Percentiles rank a stretch among this genome's conserved stretches.
phyloP scores from a whole-genome alignment of 495 filamentous ascomycete genomes.

The Tuber melanosporum region DNA sequence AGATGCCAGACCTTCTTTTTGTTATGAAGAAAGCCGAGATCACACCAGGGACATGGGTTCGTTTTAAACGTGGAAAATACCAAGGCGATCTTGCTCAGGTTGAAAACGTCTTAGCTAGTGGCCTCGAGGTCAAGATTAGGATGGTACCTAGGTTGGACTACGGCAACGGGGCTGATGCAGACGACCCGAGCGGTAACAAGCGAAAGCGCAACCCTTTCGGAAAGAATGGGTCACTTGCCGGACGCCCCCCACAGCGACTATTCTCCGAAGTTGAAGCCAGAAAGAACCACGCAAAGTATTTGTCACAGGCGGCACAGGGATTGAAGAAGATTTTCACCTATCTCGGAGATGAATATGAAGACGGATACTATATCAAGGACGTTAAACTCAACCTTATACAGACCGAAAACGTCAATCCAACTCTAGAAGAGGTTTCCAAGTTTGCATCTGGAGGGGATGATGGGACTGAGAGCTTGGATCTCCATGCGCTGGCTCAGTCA shows the following conservation, averaged over 20 bases:
- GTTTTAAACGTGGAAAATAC: slow-evolving; percentile 78
- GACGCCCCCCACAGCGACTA: slow-evolving; percentile 77
- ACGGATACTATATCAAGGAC: slow-evolving; percentile 90
- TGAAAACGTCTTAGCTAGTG: slow-evolving; percentile 86
- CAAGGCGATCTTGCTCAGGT: slow-evolving; percentile 86
- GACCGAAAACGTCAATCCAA: slow-evolving; percentile 84
- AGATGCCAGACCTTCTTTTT: slow-evolving; percentile 93
- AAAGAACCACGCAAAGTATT: slow-evolving; percentile 70
- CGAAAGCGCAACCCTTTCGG: slow-evolving; percentile 63
- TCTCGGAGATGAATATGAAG: slow-evolving; percentile 76
- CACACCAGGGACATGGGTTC: slow-evolving; percentile 82
- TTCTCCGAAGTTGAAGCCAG: slow-evolving; percentile 93
- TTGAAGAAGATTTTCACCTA: slow-evolving; percentile 72
- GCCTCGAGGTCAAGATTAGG: slow-evolving; percentile 75
- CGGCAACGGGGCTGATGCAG: slow-evolving; percentile 68
- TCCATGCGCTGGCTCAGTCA: slow-evolving; percentile 79
- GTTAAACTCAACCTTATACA: slow-evolving; percentile 79
- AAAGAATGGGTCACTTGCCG: slow-evolving; percentile 46
- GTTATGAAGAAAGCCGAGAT: slow-evolving; percentile 81
- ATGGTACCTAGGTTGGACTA: slow-evolving; percentile 91
- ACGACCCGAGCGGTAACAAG: slow-evolving; percentile 53
- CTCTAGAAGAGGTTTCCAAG: slow-evolving; percentile 86
- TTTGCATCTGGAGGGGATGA: slow-evolving; percentile 81
- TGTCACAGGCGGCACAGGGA: slow-evolving; percentile 52
- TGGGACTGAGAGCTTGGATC: slow-evolving; percentile 85